Percentiles rank a stretch among this genome's conserved stretches.
Evolutionary conservation across 2,329 filamentous ascomycete genomes (phyloP).

Genomic region (Aspergillus sp.): DNA sequence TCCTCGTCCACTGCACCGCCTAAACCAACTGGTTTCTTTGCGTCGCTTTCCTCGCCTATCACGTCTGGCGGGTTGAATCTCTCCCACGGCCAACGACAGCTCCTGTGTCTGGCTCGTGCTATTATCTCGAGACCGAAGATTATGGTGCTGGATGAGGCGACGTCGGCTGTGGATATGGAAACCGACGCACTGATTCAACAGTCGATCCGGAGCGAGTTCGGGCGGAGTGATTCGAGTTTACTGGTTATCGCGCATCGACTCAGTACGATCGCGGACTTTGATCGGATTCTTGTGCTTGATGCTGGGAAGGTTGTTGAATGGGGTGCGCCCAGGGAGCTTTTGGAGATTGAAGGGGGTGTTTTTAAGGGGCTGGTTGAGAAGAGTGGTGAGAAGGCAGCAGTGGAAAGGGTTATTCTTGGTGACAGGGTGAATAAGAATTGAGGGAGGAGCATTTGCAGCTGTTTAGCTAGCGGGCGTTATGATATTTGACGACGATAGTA

Average conservation of each 20-base stretch:
- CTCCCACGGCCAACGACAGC: slow-evolving; percentile 30
- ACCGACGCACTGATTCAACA: slow-evolving; percentile 74
- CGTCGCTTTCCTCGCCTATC: slow-evolving; percentile 61
- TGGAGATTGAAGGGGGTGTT: slow-evolving; percentile 51
- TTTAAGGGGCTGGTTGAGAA: slow-evolving; percentile 59
- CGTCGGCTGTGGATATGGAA: slow-evolving; percentile 73
- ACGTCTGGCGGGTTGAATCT: slow-evolving; percentile 69
- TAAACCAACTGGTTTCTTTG: slow-evolving; percentile 51
- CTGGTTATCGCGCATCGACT: slow-evolving; percentile 58
- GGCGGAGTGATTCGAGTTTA: slow-evolving; percentile 58
- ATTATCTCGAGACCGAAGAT: slow-evolving; percentile 72
- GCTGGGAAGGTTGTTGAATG: slow-evolving; percentile 69
- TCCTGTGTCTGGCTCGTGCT: slow-evolving; percentile 29
- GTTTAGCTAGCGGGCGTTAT: not conserved
- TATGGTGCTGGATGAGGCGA: slow-evolving; percentile 79
- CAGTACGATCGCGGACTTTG: slow-evolving; percentile 71
- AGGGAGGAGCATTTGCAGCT: not conserved
- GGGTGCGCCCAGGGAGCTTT: slow-evolving; percentile 63
- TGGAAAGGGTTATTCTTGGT: slow-evolving; percentile 20
- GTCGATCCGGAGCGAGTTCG: slow-evolving; percentile 69
- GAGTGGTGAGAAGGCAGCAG: slow-evolving; percentile 27
- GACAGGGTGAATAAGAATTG: not conserved
- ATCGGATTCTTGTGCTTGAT: slow-evolving; percentile 69
- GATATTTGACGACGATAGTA: not conserved
- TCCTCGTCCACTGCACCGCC: slow-evolving; percentile 1